Evolutionary conservation across 1,139 yeast genomes (phyloP).

Genomic region (Pichia inconspicua): DNA sequence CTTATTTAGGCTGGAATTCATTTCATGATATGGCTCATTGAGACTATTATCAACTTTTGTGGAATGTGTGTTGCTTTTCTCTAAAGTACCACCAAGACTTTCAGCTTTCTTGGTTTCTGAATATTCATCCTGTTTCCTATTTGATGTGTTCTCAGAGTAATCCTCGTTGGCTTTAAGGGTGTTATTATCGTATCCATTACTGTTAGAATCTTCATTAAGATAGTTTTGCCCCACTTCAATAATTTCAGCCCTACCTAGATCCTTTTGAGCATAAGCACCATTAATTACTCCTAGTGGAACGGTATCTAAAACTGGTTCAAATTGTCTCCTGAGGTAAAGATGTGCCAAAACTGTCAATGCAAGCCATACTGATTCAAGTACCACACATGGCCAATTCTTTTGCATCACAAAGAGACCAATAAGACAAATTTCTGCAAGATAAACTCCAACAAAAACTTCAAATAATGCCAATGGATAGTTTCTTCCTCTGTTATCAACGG

Average conservation of each 20-base stretch:
- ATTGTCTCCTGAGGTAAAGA: conserved; percentile 47
- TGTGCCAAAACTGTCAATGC: conserved; percentile 63
- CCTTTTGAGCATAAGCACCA: conserved; percentile 42
- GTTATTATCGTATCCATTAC: not conserved
- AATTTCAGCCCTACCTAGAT: conserved; percentile 57
- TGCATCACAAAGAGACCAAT: conserved; percentile 83
- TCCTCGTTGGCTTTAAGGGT: not conserved
- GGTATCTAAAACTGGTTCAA: conserved; percentile 53
- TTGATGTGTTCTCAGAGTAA: not conserved
- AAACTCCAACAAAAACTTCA: conserved; percentile 83
- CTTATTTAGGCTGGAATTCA: not conserved
- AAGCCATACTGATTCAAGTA: conserved; percentile 58
- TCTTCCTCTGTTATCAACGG: conserved; percentile 72
- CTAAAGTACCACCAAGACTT: not conserved
- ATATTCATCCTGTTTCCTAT: not conserved
- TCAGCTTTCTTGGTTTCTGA: not conserved
- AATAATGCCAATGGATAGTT: conserved; percentile 83
- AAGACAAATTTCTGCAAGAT: conserved; percentile 78
- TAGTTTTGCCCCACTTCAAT: conserved; percentile 39
- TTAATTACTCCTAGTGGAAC: conserved; percentile 72
- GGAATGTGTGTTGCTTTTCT: conserved; percentile 1
- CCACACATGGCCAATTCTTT: conserved; percentile 93
- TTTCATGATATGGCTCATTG: not conserved
- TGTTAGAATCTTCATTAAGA: not conserved
- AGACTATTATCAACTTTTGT: not conserved